phyloP scores from a whole-genome alignment of 768 basidiomycete species.

The Leccinum barrowsii region DNA sequence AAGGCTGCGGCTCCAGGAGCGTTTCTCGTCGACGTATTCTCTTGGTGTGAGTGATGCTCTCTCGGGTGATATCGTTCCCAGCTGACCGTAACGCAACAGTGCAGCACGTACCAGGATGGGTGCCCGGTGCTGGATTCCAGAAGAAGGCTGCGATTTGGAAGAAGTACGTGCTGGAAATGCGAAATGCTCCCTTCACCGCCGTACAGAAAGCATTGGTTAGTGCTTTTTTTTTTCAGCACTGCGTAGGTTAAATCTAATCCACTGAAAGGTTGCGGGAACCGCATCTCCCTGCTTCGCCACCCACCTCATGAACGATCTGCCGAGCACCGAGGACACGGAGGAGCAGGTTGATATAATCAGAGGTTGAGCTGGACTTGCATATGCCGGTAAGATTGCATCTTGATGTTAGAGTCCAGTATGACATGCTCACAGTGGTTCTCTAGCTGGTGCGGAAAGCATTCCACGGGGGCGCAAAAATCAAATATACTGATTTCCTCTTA shows the following conservation, averaged over 20 bases:
- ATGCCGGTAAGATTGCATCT: conserved; percentile 36
- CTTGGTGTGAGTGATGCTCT: conserved; percentile 31
- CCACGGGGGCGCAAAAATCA: not conserved
- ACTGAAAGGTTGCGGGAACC: conserved; percentile 18
- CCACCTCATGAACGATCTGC: conserved; percentile 23
- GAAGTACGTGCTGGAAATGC: conserved; percentile 45
- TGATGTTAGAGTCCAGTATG: not conserved
- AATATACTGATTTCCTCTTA: conserved; percentile 6
- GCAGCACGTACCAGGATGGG: conserved; percentile 52
- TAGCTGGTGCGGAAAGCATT: conserved; percentile 40
- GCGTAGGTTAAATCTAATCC: not conserved
- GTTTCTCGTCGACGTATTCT: conserved; percentile 50
- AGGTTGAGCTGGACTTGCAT: conserved; percentile 45
- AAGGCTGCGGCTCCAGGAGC: conserved; percentile 50
- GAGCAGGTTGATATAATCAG: conserved; percentile 34
- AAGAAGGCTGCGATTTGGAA: conserved; percentile 50
- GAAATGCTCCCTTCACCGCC: conserved; percentile 40
- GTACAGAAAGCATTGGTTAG: conserved; percentile 39
- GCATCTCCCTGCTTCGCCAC: conserved; percentile 33
- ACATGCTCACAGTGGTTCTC: conserved; percentile 4
- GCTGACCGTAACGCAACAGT: conserved; percentile 31
- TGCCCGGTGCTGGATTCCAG: conserved; percentile 50
- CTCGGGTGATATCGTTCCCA: not conserved
- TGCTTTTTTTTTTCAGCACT: not conserved
- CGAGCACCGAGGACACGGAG: conserved; percentile 2